phyloP scores from a whole-genome alignment of 2,329 filamentous ascomycete species.

The Ascochyta koolunga region DNA sequence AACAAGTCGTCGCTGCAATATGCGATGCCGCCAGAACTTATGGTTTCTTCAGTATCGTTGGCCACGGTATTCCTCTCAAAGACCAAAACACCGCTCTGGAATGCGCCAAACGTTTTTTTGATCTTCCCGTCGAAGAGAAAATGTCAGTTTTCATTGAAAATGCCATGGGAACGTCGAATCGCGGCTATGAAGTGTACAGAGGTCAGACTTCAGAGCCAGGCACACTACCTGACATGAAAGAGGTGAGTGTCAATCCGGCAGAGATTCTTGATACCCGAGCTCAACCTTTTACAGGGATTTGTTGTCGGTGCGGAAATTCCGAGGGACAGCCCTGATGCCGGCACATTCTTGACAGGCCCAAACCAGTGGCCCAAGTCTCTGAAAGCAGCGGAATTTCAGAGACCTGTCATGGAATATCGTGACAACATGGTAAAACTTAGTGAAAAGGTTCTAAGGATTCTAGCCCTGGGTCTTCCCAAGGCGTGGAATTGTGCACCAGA shows the following conservation, averaged over 20 bases:
- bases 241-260: constrained; percentile 2
- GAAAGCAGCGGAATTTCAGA: background rate
- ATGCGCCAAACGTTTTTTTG: constrained; percentile 12
- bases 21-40: constrained; percentile 12
- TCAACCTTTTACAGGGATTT: constrained; percentile 1
- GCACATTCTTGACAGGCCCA: constrained; percentile 1
- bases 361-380: constrained; percentile 7
- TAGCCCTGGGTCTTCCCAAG: constrained; percentile 8
- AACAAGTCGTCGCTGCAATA: constrained; percentile 16
- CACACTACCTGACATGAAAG: constrained; percentile 21
- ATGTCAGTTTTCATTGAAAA: constrained; percentile 13
- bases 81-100: constrained; percentile 7
- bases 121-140: constrained; percentile 21
- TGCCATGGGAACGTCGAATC: constrained; percentile 7
- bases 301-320: constrained; percentile 15
- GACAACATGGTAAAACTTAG: background rate
- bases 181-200: constrained; percentile 15
- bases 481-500: constrained; percentile 6
- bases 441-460: background rate
- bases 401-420: background rate
- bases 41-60: constrained; percentile 24
- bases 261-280: too few species aligned
- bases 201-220: constrained; percentile 11
- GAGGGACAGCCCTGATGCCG: constrained; percentile 6
- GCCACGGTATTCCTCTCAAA: constrained; percentile 19